Evolutionary conservation across 108 stramenopile species (phyloP).

Genomic region (Conticribra guillardii): DNA sequence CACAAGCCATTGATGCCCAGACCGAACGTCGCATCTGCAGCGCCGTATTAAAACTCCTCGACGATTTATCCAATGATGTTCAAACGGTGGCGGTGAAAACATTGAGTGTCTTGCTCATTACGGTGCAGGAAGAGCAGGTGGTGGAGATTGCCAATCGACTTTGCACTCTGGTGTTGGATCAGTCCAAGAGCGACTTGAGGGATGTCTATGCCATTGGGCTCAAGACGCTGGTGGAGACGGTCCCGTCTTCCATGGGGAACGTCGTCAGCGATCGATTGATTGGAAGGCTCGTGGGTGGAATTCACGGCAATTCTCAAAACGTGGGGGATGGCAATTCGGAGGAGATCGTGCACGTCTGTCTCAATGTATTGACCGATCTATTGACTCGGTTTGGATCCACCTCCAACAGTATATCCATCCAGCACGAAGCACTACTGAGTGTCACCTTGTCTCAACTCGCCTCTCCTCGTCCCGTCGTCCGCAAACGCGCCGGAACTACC

Average conservation of each 20-base stretch:
- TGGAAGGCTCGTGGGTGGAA: slow-evolving; percentile 81
- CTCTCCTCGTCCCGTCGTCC: slow-evolving; percentile 59
- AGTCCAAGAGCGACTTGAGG: slow-evolving; percentile 88
- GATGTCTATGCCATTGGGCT: slow-evolving; percentile 99
- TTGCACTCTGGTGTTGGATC: slow-evolving; percentile 90
- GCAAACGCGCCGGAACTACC: slow-evolving; percentile 93
- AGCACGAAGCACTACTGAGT: slow-evolving; percentile 84
- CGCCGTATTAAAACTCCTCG: slow-evolving; percentile 88
- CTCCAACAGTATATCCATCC: slow-evolving; percentile 57
- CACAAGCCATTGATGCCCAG: slow-evolving; percentile 60
- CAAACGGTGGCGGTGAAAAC: slow-evolving; percentile 98
- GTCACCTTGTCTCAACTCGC: slow-evolving; percentile 75
- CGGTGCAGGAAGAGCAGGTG: slow-evolving; percentile 94
- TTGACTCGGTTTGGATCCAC: slow-evolving; percentile 88
- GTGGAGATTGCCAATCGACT: slow-evolving; percentile 90
- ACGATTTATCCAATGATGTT: slow-evolving; percentile 96
- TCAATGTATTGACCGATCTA: slow-evolving; percentile 93
- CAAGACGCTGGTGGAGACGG: slow-evolving; percentile 94
- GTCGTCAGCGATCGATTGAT: slow-evolving; percentile 76
- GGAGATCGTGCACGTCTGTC: slow-evolving; percentile 77
- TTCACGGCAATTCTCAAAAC: slow-evolving; percentile 40
- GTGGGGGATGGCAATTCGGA: slow-evolving; percentile 34
- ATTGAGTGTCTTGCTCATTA: slow-evolving; percentile 89
- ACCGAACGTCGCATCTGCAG: slow-evolving; percentile 91
- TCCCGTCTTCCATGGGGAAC: slow-evolving; percentile 87